These are phyloP conservation scores for Sporothrix euskadiensis DNA, from an alignment of 2,329 filamentous ascomycete genomes.

Conservation along the genomic window DNA sequence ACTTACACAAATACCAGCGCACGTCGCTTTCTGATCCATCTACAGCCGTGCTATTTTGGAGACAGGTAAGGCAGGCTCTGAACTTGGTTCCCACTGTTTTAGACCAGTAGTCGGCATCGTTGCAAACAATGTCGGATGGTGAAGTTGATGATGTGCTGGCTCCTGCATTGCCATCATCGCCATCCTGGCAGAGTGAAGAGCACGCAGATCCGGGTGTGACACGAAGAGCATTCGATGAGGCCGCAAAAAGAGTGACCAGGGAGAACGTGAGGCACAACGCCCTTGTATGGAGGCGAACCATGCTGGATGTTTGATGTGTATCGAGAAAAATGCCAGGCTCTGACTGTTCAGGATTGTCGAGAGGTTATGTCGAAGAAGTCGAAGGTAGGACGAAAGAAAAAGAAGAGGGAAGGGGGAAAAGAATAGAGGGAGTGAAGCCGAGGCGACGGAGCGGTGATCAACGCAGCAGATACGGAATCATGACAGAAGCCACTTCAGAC, in stretches of 20 bases:
- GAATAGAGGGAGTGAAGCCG: not conserved
- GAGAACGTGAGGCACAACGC: not conserved
- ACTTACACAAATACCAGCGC: constrained; percentile 52
- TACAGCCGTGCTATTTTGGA: constrained; percentile 48
- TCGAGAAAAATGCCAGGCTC: too few species aligned
- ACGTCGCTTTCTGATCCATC: constrained; percentile 46
- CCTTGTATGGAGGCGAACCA: not conserved
- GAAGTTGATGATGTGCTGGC: constrained; percentile 41
- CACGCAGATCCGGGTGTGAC: constrained; percentile 56
- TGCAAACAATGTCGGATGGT: constrained; percentile 51
- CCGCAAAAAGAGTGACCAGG: constrained; percentile 24
- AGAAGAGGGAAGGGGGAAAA: too few species aligned
- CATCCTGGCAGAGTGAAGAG: constrained; percentile 50
- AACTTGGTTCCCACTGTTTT: constrained; percentile 47
- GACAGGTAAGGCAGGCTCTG: constrained; percentile 49
- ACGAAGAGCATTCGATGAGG: constrained; percentile 41
- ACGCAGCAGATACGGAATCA: constrained; percentile 14
- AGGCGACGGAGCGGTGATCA: not conserved
- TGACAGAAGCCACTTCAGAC: constrained; percentile 21
- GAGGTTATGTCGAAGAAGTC: not conserved
- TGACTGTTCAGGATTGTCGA: not conserved
- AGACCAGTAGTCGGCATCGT: constrained; percentile 44
- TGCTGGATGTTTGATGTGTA: not conserved
- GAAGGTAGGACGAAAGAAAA: not conserved
- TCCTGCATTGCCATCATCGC: constrained; percentile 39